These are phyloP conservation scores for Tinospora cordifolia DNA, from an alignment of 164 flowering plant species.

Conservation along the genomic window DNA sequence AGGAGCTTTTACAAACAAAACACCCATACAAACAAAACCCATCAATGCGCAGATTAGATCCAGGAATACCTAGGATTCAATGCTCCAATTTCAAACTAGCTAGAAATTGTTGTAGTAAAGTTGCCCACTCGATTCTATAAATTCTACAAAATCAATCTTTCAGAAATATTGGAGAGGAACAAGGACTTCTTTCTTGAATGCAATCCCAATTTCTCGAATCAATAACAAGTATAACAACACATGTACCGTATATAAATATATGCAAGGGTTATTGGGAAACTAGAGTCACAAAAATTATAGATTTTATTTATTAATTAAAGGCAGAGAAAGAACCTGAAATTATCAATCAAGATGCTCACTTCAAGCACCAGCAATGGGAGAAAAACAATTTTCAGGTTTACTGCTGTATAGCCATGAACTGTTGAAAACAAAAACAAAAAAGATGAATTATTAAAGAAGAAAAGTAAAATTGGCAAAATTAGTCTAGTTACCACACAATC, in stretches of 20 bases:
- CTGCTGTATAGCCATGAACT: constrained; percentile 37
- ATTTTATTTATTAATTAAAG: not conserved
- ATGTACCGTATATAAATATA: not conserved
- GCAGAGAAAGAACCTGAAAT: constrained; percentile 57
- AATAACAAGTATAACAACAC: too few relatives aligned
- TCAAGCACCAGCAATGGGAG: constrained; percentile 79
- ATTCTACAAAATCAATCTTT: too few relatives aligned
- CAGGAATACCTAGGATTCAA: too few relatives aligned
- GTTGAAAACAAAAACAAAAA: constrained; percentile 9
- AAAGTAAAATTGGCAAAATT: not conserved
- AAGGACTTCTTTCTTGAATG: too few relatives aligned
- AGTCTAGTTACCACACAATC: not conserved
- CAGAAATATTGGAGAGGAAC: too few relatives aligned
- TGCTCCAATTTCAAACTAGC: too few relatives aligned
- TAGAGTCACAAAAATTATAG: not conserved
- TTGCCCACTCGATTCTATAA: too few relatives aligned
- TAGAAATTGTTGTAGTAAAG: too few relatives aligned
- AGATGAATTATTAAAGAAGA: not conserved
- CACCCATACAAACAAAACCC: too few relatives aligned
- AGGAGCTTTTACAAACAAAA: too few relatives aligned
- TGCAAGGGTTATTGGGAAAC: not conserved
- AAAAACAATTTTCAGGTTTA: constrained; percentile 84
- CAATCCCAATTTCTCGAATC: too few relatives aligned
- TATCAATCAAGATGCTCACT: constrained; percentile 65
- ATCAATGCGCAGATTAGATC: too few relatives aligned